These are phyloP conservation scores for Phialophora macrospora DNA, from an alignment of 2,329 filamentous ascomycete species.

Conservation along the genomic window DNA sequence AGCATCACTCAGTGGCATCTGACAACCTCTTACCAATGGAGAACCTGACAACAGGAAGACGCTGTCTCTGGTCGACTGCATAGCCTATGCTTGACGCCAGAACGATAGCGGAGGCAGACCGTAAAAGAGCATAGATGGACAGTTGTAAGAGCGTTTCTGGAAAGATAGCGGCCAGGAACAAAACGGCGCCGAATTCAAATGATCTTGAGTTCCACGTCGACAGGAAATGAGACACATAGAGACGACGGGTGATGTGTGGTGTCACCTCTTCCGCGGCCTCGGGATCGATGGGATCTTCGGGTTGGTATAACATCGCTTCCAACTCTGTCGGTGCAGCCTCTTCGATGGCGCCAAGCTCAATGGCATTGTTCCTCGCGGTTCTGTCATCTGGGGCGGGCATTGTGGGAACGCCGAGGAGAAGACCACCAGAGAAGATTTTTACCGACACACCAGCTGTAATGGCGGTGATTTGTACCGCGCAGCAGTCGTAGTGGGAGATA, in stretches of 20 bases:
- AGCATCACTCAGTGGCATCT: not conserved
- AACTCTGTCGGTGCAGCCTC: not conserved
- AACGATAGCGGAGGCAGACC: constrained; percentile 62
- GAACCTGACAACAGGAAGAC: constrained; percentile 57
- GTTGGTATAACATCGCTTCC: not conserved
- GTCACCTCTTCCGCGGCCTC: not conserved
- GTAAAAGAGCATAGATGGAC: constrained; percentile 70
- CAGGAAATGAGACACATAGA: constrained; percentile 66
- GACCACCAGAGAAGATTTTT: not conserved
- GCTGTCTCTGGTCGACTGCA: constrained; percentile 62
- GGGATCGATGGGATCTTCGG: not conserved
- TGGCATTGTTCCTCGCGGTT: not conserved
- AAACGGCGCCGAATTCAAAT: constrained; percentile 67
- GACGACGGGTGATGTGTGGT: constrained; percentile 26
- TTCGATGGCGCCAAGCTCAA: not conserved
- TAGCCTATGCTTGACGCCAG: constrained; percentile 64
- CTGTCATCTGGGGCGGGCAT: not conserved
- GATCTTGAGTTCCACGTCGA: constrained; percentile 69
- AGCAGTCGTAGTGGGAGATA: too few species aligned
- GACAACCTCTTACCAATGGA: constrained; percentile 46
- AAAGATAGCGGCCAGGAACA: constrained; percentile 63
- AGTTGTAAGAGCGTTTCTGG: constrained; percentile 66
- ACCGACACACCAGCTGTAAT: too few species aligned
- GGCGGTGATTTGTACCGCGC: not conserved
- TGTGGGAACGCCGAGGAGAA: not conserved